phyloP scores from a whole-genome alignment of 371 early-diverging fungal species.

The Mortierella sp. region DNA sequence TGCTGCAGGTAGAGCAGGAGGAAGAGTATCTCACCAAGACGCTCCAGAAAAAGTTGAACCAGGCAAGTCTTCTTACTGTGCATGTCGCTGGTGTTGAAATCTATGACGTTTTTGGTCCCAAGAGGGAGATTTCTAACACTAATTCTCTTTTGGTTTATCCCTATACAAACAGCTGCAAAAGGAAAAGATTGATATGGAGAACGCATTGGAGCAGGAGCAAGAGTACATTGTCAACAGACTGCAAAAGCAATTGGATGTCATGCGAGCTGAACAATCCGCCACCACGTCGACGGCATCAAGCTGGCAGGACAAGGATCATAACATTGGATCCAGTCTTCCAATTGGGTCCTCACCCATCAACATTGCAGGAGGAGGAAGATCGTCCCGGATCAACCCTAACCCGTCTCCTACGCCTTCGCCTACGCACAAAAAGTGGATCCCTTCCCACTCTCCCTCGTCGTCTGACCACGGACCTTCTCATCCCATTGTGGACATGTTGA shows the following conservation, averaged over 20 bases:
- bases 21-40: constrained; percentile 84
- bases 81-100: not conserved
- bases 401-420: constrained; percentile 61
- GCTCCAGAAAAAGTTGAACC: constrained; percentile 80
- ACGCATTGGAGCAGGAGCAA: constrained; percentile 87
- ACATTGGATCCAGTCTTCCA: constrained; percentile 42
- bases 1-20: constrained; percentile 80
- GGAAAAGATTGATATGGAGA: constrained; percentile 88
- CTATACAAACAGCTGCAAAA: constrained; percentile 69
- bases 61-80: constrained; percentile 53
- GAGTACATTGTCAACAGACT: constrained; percentile 85
- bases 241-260: constrained; percentile 73
- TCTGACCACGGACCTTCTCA: constrained; percentile 63
- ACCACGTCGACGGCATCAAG: constrained; percentile 62
- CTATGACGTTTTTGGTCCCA: not conserved
- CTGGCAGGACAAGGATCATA: constrained; percentile 52
- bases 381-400: constrained; percentile 44
- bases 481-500: constrained; percentile 76
- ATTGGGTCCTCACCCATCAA: constrained; percentile 53
- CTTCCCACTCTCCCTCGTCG: constrained; percentile 64
- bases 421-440: constrained; percentile 68
- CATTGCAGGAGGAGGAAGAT: constrained; percentile 46
- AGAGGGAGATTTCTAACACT: not conserved
- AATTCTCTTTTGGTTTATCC: not conserved
- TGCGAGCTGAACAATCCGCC: constrained; percentile 61